These are phyloP conservation scores for Akanthomyces lecanii DNA, from an alignment of 2,329 filamentous ascomycete species.

Conservation along the genomic window DNA sequence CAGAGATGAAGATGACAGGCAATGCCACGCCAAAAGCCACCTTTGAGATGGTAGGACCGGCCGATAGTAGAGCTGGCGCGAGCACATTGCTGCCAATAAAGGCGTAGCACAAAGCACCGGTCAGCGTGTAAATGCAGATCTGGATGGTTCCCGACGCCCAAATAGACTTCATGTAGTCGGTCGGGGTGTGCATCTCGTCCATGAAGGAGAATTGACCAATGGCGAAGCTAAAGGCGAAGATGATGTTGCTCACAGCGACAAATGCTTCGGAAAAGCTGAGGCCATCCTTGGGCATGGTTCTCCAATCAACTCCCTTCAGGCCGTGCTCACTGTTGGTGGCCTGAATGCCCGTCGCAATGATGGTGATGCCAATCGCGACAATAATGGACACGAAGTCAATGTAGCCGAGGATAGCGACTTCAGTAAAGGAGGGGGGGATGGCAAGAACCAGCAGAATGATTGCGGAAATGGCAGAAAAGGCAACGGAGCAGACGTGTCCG, in stretches of 20 bases:
- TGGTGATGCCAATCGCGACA: slow-evolving; percentile 55
- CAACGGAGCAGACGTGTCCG: slow-evolving; percentile 39
- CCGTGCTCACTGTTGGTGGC: slow-evolving; percentile 21
- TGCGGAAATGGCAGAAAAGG: slow-evolving; percentile 35
- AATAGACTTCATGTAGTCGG: slow-evolving; percentile 44
- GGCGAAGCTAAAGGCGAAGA: slow-evolving; percentile 56
- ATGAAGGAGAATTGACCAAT: slow-evolving; percentile 40
- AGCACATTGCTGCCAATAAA: slow-evolving; percentile 56
- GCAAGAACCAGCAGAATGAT: slow-evolving; percentile 36
- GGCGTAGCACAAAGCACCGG: slow-evolving; percentile 61
- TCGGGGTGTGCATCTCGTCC: slow-evolving; percentile 40
- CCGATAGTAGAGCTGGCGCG: slow-evolving; percentile 61
- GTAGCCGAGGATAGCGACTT: slow-evolving; percentile 38
- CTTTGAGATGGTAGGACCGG: slow-evolving; percentile 51
- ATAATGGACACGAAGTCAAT: slow-evolving; percentile 55
- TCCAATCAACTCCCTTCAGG: slow-evolving; percentile 24
- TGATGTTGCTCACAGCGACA: slow-evolving; percentile 56
- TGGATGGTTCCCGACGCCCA: slow-evolving; percentile 53
- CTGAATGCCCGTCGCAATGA: slow-evolving; percentile 54
- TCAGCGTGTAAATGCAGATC: slow-evolving; percentile 57
- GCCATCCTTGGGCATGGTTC: slow-evolving; percentile 33
- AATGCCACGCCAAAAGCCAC: slow-evolving; percentile 62
- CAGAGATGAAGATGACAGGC: slow-evolving; percentile 64
- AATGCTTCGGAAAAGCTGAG: slow-evolving; percentile 49
- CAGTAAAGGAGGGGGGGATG: slow-evolving; percentile 37